phyloP scores from a whole-genome alignment of 2,329 filamentous ascomycete species.

The Phaeosphaeriaceae sp. region DNA sequence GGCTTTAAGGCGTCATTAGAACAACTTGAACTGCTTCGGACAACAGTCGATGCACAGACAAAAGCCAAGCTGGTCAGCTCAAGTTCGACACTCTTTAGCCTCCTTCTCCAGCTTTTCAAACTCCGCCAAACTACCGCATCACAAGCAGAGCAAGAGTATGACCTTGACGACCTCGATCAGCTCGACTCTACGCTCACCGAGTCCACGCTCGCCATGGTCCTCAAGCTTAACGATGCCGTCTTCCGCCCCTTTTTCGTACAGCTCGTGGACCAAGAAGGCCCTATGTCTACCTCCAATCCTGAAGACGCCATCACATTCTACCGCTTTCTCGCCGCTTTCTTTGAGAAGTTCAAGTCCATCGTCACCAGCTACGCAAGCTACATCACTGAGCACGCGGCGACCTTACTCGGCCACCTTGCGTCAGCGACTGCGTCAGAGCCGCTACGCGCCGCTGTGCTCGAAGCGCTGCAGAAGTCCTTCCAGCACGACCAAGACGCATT shows the following conservation, averaged over 20 bases:
- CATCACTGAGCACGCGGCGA: slow-evolving; percentile 76
- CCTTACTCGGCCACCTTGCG: slow-evolving; percentile 60
- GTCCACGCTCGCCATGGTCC: slow-evolving; percentile 84
- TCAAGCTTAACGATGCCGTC: slow-evolving; percentile 92
- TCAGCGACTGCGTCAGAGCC: slow-evolving; percentile 55
- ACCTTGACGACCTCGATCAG: slow-evolving; percentile 60
- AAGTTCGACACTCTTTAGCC: slow-evolving; percentile 69
- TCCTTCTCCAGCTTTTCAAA: slow-evolving; percentile 67
- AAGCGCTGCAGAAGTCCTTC: slow-evolving; percentile 77
- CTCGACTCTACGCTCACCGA: slow-evolving; percentile 73
- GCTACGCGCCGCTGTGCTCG: slow-evolving; percentile 74
- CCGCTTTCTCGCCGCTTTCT: slow-evolving; percentile 80
- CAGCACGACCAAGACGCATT: slow-evolving; percentile 93
- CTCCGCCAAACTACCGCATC: slow-evolving; percentile 58
- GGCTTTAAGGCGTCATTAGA: slow-evolving; percentile 70
- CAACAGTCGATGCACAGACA: slow-evolving; percentile 76
- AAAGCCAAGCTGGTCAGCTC: slow-evolving; percentile 83
- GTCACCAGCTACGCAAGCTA: slow-evolving; percentile 92
- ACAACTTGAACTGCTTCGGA: slow-evolving; percentile 71
- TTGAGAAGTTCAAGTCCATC: slow-evolving; percentile 87
- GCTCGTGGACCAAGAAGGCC: slow-evolving; percentile 76
- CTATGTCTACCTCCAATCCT: slow-evolving; percentile 14
- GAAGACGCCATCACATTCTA: slow-evolving; percentile 77
- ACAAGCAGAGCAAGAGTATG: slow-evolving; percentile 52
- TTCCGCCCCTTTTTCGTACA: slow-evolving; percentile 91